Base-by-base conservation (phyloP, 1,139 yeast genomes). In the Saccharomyces hybrid region DNA sequence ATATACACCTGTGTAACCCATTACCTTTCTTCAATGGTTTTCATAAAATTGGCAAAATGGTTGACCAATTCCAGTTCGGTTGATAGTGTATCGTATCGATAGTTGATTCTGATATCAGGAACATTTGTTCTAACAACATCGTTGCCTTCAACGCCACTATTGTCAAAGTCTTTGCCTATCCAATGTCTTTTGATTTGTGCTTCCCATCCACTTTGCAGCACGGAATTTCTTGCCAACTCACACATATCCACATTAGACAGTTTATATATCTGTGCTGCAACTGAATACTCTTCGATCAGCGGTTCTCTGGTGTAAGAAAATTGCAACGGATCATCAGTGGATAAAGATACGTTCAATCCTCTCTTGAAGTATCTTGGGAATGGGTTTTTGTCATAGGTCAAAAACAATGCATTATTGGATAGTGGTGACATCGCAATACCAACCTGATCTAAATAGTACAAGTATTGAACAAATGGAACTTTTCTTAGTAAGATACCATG, bases 351-450 rank as follows among this genome's bases (percentile, higher is more conserved):
- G 67, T 91, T 93, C 70, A 93, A 75, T 1, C 99, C 99, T 67
- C 93, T 84, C 69, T 86, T 86, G 78, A 91, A 93, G 70, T 89
- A 95, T 61, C 82, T 78, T 63, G 86, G 84, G 78, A 93, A 90
- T 28, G 99, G 99, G 69, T 86, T 86, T 71, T 93, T 93, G 68
- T 93, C 99, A 68, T 93, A 95, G 0, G 97, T 88, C 72, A 95
- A 78, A 70, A 95, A 95, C 67, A 95, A 78, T 0, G 99, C 99
- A 71, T 95, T 95, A 75, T 95, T 95, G 13, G 97, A 88, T 62
- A 95, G 76, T 50, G 99, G 99, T 5, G 97, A 90, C 99, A 95
- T 93, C 13, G 99, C 99, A 70, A 95, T 80, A 30, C 97, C 97
- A 66, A 95, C 84, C 71, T 93, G 99, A 67, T 93, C 97, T 70